Conservation (phyloP, 768 basidiomycete genomes). For the Dictyophora rubrovolvata region DNA sequence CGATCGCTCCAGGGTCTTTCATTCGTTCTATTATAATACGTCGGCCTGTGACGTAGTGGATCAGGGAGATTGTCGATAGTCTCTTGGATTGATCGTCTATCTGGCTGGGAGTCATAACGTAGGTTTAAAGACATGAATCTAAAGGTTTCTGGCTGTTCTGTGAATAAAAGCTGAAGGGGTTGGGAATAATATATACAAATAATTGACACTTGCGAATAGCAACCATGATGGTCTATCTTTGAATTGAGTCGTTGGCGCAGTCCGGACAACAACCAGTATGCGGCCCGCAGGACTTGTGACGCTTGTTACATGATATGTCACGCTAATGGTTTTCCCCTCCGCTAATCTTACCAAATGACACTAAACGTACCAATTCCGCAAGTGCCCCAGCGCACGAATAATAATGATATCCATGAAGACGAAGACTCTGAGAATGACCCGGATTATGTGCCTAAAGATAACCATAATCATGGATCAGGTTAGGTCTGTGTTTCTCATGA, state of each 20-base stretch:
- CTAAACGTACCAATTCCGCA: not conserved
- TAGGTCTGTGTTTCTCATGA: slow-evolving; percentile 11
- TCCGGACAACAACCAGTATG: no score
- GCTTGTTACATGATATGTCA: not conserved
- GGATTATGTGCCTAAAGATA: slow-evolving; percentile 54
- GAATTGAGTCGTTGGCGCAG: no score
- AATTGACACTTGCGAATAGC: not conserved
- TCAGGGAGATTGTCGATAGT: slow-evolving; percentile 33
- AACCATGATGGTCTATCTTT: not conserved
- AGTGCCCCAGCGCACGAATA: not conserved
- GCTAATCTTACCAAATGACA: not conserved
- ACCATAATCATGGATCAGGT: slow-evolving; percentile 21
- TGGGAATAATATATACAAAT: not conserved
- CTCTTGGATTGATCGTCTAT: slow-evolving; percentile 38
- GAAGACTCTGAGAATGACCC: slow-evolving; percentile 41
- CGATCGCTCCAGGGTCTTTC: slow-evolving; percentile 49
- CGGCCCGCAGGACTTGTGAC: not conserved
- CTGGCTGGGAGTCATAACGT: slow-evolving; percentile 43
- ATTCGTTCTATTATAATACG: slow-evolving; percentile 21
- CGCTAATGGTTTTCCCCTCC: not conserved
- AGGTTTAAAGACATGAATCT: slow-evolving; percentile 42
- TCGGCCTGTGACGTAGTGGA: slow-evolving; percentile 24
- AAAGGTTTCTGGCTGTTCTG: slow-evolving; percentile 11
- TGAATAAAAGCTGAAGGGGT: not conserved
- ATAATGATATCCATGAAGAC: not conserved